Evolutionary conservation across 2,329 filamentous ascomycete species (phyloP).

Genomic region (Trichoderma sp.): DNA sequence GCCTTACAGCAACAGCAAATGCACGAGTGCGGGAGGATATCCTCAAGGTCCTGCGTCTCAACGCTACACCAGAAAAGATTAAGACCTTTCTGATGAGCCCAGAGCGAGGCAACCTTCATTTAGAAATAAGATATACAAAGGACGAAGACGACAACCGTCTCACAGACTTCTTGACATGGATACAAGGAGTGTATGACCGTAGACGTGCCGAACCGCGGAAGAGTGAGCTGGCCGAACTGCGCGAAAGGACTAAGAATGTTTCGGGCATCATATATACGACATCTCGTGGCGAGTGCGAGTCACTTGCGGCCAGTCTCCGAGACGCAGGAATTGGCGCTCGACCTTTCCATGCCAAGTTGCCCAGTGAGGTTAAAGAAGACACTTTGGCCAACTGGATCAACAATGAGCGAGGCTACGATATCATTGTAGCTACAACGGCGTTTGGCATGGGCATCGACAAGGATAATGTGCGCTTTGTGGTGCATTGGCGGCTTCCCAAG

Average conservation of each 20-base stretch:
- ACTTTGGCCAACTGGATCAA: slow-evolving; percentile 73
- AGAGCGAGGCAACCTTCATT: slow-evolving; percentile 82
- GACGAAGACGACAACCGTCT: slow-evolving; percentile 75
- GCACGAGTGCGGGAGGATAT: slow-evolving; percentile 80
- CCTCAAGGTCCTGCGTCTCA: slow-evolving; percentile 71
- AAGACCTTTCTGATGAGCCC: slow-evolving; percentile 83
- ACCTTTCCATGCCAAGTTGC: slow-evolving; percentile 72
- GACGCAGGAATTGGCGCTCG: slow-evolving; percentile 72
- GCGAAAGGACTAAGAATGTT: slow-evolving; percentile 64
- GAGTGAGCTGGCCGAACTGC: slow-evolving; percentile 58
- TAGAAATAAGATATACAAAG: slow-evolving; percentile 82
- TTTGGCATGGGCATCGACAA: slow-evolving; percentile 99
- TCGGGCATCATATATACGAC: slow-evolving; percentile 81
- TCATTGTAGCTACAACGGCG: slow-evolving; percentile 93
- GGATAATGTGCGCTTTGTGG: slow-evolving; percentile 89
- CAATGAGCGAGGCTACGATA: slow-evolving; percentile 77
- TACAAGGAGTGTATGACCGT: slow-evolving; percentile 72
- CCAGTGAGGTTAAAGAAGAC: slow-evolving; percentile 70
- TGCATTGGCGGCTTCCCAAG: slow-evolving; percentile 92
- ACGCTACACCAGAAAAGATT: slow-evolving; percentile 60
- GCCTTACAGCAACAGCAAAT: slow-evolving; percentile 90
- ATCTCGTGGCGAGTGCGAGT: slow-evolving; percentile 74
- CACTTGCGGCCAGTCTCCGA: slow-evolving; percentile 66
- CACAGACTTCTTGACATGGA: slow-evolving; percentile 75
- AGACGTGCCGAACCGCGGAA: slow-evolving; percentile 63